Evolutionary conservation across 129 eudicot species (phyloP).

Genomic region (Helianthus annuus): DNA sequence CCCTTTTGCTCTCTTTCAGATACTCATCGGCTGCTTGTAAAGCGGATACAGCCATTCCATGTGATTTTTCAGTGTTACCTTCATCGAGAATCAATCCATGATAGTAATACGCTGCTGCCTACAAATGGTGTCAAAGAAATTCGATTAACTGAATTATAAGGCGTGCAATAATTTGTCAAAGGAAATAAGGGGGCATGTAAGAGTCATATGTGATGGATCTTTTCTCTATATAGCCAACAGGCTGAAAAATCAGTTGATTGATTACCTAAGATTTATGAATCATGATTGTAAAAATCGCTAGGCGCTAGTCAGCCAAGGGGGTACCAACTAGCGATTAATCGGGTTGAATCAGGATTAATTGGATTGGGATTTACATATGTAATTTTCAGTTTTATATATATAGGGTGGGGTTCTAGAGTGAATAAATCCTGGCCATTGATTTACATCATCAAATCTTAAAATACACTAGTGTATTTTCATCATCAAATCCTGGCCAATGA

Average conservation of each 20-base stretch:
- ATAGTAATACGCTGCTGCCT: slow-evolving; percentile 98
- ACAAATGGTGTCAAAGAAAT: slow-evolving; percentile 13
- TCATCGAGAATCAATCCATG: slow-evolving; percentile 96
- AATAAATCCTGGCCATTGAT: too few species aligned
- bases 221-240: slow-evolving; percentile 4
- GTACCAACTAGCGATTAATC: too few species aligned
- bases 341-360: too few species aligned
- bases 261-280: neutral
- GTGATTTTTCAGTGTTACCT: slow-evolving; percentile 96
- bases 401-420: too few species aligned
- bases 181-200: neutral
- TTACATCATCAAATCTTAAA: too few species aligned
- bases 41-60: slow-evolving; percentile 96
- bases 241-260: neutral
- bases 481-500: too few species aligned
- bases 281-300: too few species aligned
- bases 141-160: neutral
- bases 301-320: too few species aligned
- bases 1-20: slow-evolving; percentile 89
- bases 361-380: too few species aligned
- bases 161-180: slow-evolving; percentile 5
- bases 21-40: slow-evolving; percentile 98
- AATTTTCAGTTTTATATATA: too few species aligned
- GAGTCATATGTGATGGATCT: neutral
- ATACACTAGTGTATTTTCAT: too few species aligned